These are phyloP conservation scores for Arabidopsis suecica DNA, from an alignment of 345 rosid genomes.

Conservation along the genomic window DNA sequence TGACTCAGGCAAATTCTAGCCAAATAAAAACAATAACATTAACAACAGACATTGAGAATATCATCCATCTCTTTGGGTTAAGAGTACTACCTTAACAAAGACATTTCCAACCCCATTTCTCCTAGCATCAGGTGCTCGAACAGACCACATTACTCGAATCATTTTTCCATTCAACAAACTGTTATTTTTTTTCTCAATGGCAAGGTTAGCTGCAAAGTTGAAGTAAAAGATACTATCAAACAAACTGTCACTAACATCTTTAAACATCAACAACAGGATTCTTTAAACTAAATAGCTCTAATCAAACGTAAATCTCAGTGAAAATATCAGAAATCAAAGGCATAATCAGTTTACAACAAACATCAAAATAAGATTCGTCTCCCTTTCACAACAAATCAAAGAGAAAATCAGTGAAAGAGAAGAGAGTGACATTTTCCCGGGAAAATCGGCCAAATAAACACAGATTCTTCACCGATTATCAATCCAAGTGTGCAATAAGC, in stretches of 20 bases:
- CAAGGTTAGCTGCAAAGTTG: slow-evolving; percentile 56
- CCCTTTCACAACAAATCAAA: background rate
- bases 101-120: slow-evolving; percentile 73
- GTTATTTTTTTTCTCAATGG: slow-evolving; percentile 69
- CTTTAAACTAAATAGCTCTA: background rate
- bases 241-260: background rate
- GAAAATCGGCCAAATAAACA: slow-evolving; percentile 9
- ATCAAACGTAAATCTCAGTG: background rate
- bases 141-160: slow-evolving; percentile 75
- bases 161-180: slow-evolving; percentile 61
- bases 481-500: background rate
- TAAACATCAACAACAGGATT: background rate
- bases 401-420: background rate
- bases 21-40: slow-evolving; percentile 3
- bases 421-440: background rate
- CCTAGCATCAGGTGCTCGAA: slow-evolving; percentile 72
- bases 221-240: background rate
- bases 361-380: background rate
- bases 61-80: background rate
- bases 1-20: slow-evolving; percentile 65
- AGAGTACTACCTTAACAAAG: slow-evolving; percentile 64
- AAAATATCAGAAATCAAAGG: background rate
- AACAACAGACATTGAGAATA: background rate
- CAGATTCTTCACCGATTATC: slow-evolving; percentile 1
- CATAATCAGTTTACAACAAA: slow-evolving; percentile 1